These are phyloP conservation scores for Xylaria sp. DNA, from an alignment of 2,329 filamentous ascomycete species.

Conservation along the genomic window DNA sequence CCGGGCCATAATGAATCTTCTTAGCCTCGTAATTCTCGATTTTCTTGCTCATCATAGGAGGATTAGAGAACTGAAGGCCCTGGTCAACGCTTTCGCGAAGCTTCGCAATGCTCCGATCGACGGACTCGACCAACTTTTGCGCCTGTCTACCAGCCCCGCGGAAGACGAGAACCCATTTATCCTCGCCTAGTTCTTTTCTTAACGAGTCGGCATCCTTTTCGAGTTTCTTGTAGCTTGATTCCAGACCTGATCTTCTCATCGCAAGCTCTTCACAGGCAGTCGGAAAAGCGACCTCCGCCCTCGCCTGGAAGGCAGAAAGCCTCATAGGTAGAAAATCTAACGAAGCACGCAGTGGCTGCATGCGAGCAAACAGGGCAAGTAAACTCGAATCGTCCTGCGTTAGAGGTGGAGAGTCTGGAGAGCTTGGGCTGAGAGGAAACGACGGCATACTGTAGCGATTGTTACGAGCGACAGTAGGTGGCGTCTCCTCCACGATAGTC, in stretches of 20 bases:
- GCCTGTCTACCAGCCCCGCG: conserved; percentile 86
- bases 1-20: conserved; percentile 87
- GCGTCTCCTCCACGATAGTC: conserved; percentile 86
- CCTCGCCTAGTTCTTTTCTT: conserved; percentile 85
- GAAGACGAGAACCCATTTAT: conserved; percentile 94
- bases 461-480: conserved; percentile 51
- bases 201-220: conserved; percentile 86
- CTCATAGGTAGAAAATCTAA: conserved; percentile 96
- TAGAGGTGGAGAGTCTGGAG: conserved; percentile 52
- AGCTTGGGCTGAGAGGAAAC: conserved; percentile 58
- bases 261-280: conserved; percentile 87
- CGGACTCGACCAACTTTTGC: conserved; percentile 93
- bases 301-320: conserved; percentile 74
- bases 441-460: conserved; percentile 64
- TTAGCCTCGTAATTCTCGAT: conserved; percentile 93
- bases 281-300: conserved; percentile 75
- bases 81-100: conserved; percentile 74
- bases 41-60: conserved; percentile 67
- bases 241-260: conserved; percentile 65
- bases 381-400: conserved; percentile 81
- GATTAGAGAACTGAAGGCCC: conserved; percentile 67
- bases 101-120: conserved; percentile 79
- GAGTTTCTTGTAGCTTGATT: conserved; percentile 81
- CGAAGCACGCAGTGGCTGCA: conserved; percentile 89
- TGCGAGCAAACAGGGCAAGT: conserved; percentile 84